Conservation (phyloP, 148 eudicot species). For the Tetragonia tetragonoides region DNA sequence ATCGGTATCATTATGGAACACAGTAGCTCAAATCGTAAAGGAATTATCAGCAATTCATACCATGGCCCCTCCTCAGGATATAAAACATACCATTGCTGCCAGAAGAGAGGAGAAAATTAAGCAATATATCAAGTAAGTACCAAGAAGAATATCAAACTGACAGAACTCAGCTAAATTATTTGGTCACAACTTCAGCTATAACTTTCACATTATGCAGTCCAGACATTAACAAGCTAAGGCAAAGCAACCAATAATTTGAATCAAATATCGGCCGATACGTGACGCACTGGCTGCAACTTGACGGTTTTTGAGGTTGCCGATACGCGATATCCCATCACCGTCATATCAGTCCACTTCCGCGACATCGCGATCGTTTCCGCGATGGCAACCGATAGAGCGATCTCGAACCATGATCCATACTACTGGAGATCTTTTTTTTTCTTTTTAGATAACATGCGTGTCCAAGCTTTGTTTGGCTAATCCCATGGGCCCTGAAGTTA, state of each 20-base stretch:
- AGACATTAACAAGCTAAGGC: background rate
- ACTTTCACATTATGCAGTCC: background rate
- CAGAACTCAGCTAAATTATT: background rate
- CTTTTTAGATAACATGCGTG: no score
- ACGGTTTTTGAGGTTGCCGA: no score
- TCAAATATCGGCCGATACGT: background rate
- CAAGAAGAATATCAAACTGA: background rate
- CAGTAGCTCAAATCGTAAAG: conserved; percentile 94
- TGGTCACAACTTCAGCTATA: conserved; percentile 9
- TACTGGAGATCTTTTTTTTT: no score
- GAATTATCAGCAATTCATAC: conserved; percentile 90
- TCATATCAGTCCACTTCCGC: no score
- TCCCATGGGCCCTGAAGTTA: no score
- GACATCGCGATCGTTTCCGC: no score
- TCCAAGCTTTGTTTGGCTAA: no score
- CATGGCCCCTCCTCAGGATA: conserved; percentile 91
- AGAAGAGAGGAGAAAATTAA: conserved; percentile 19
- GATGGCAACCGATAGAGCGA: no score
- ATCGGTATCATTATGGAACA: conserved; percentile 99
- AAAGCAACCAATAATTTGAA: background rate
- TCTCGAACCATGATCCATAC: no score
- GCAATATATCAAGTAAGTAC: conserved; percentile 3
- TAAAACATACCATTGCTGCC: conserved; percentile 93
- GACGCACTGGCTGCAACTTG: no score
- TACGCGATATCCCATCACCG: no score